Evolutionary conservation across 106 monocot species (phyloP).

Genomic region (Apostasia ramifera): DNA sequence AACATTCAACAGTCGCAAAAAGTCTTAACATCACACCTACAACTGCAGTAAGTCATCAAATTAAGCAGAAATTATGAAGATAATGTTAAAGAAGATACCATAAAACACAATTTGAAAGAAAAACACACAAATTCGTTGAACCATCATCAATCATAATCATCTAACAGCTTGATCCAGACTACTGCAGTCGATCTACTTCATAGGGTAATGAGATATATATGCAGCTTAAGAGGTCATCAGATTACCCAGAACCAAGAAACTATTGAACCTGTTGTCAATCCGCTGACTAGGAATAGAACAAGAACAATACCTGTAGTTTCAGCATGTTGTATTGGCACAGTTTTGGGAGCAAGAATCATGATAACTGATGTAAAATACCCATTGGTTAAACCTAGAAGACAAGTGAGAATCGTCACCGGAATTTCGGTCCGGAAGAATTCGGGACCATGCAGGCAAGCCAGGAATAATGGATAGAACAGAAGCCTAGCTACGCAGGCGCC

Average conservation of each 20-base stretch:
- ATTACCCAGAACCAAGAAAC: conserved; percentile 56
- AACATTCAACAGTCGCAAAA: no score
- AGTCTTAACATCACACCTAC: no score
- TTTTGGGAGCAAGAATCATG: conserved; percentile 55
- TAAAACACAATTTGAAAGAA: no score
- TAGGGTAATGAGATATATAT: not conserved
- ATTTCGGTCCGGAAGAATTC: conserved; percentile 37
- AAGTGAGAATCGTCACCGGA: conserved; percentile 40
- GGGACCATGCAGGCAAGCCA: conserved; percentile 39
- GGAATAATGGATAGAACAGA: conserved; percentile 48
- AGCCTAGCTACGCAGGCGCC: conserved; percentile 25
- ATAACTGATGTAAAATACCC: conserved; percentile 45
- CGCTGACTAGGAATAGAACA: conserved; percentile 35
- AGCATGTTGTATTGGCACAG: conserved; percentile 52
- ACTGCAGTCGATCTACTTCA: no score
- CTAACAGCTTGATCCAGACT: no score
- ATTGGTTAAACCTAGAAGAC: conserved; percentile 50
- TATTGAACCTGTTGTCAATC: conserved; percentile 25
- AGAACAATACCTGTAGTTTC: conserved; percentile 51
- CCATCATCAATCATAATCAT: no score
- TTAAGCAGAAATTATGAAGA: no score
- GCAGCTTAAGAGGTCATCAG: not conserved
- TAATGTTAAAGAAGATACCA: no score
- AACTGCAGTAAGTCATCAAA: no score
- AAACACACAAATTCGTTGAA: no score